Evolutionary conservation across 2,329 filamentous ascomycete genomes (phyloP), one percentile per base, ranked within the genome.

Genomic region (Coleophoma cylindrospora): DNA sequence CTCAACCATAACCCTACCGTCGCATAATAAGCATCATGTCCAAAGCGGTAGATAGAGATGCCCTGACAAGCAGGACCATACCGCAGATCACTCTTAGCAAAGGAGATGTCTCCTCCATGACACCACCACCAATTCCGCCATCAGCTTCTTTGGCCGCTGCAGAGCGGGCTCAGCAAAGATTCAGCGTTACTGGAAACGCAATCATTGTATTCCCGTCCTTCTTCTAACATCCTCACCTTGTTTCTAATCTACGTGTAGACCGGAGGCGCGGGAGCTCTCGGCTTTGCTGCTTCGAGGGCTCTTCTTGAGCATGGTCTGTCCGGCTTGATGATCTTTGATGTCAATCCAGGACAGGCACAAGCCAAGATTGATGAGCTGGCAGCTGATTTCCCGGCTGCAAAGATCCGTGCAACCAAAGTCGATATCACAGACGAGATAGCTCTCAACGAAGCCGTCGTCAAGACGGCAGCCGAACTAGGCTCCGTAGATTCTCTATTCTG

Each of bases 261-360:
- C 0, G 85, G 85, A 15, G 85, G 84, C 33, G 77, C 81, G 13
- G 86, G 86, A 4, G 81, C 77, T 11, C 70, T 87, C 0, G 84
- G 80, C 7, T 71, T 84, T 9, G 71, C 74, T 49, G 74, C 77
- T 27, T 77, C 77, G 1, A 69, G 74, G 43, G 84, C 84, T 2
- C 74, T 89, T 17, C 80, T 89, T 36, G 83, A 89, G 65, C 85
- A 89, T 60, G 85, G 85, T 8, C 69, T 81, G 2, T 63, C 69
- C 0, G 80, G 78, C 2, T 68, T 87, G 11, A 74, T 74, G 40
- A 73, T 89, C 32, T 78, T 86, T 61, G 84, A 88, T 62, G 43
- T 62, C 22, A 54, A 59, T 61, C 84, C 12, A 69, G 76, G 57
- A 61, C 68, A 4, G 69, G 52, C 74, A 1, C 62, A 68, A 50